Percentiles rank a stretch among this genome's conserved stretches.
Evolutionary conservation across 164 flowering plant species (phyloP).

Genomic region (Santalum album): DNA sequence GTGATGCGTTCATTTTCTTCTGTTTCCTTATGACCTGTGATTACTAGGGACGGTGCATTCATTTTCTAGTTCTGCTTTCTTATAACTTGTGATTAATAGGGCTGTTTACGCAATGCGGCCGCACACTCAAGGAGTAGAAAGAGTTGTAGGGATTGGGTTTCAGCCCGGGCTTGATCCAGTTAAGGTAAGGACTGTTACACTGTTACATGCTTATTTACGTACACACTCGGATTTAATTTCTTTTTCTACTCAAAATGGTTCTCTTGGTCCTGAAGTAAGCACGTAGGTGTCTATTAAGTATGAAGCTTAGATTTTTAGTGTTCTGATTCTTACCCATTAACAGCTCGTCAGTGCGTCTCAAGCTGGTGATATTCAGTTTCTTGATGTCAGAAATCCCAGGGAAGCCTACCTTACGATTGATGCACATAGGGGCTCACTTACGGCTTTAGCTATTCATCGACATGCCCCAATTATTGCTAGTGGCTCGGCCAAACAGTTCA

Average conservation of each 20-base stretch:
- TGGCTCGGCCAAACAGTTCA: slow-evolving; percentile 85
- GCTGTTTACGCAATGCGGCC: slow-evolving; percentile 59
- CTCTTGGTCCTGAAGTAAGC: too few relatives aligned
- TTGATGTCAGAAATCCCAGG: slow-evolving; percentile 58
- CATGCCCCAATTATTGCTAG: slow-evolving; percentile 94
- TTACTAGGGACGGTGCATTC: too few relatives aligned
- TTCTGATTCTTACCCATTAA: not conserved
- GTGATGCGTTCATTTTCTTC: too few relatives aligned
- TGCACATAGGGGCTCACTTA: slow-evolving; percentile 84
- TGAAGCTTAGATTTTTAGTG: not conserved
- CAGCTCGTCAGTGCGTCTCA: slow-evolving; percentile 89
- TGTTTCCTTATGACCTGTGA: too few relatives aligned
- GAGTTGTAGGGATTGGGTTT: slow-evolving; percentile 83
- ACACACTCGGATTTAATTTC: too few relatives aligned
- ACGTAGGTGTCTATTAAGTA: too few relatives aligned
- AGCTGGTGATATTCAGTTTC: slow-evolving; percentile 89
- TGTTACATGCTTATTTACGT: not conserved
- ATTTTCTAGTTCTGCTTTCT: not conserved
- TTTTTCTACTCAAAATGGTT: too few relatives aligned
- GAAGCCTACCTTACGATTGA: slow-evolving; percentile 64
- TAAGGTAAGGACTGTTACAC: slow-evolving; percentile 48
- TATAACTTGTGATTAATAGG: slow-evolving; percentile 27
- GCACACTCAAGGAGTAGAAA: slow-evolving; percentile 57
- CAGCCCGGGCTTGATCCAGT: slow-evolving; percentile 87
- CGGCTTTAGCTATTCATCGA: slow-evolving; percentile 84